Evolutionary conservation across 1,284 basidiomycete genomes (phyloP), one percentile per base, ranked within the genome.

Genomic region (Vanrija pseudolonga): DNA sequence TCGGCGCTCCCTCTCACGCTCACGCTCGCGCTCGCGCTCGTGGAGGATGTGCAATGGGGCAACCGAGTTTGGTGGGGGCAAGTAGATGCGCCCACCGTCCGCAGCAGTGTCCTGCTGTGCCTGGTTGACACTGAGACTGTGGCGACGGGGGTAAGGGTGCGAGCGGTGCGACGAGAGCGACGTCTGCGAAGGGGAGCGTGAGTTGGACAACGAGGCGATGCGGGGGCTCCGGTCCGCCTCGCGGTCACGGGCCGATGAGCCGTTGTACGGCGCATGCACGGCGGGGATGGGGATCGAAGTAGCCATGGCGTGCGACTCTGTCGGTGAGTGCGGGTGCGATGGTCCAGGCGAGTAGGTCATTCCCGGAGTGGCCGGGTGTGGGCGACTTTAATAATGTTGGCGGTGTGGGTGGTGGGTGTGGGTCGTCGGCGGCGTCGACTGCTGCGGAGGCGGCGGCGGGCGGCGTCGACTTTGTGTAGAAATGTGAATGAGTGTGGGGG

Each of bases 61-160:
- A 5, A 45, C 48, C 23, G 50, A 53, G 46, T 58, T 58, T n/a
- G 59, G 59, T 17, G 59, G 59, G 3, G 59, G 59, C 4, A 61
- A 48, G 44, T 47, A 47, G 40, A 46, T 52, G 23, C 51, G 44
- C 5, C 32, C 32, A 3, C 32, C 32, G 14, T 32, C 32, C 4
- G 44, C 28, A 12, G 44, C 28, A 5, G 28, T 18, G 17, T 47
- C 45, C 17, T 53, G 38, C 17, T 42, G 46, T 14, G 52, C 36
- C 40, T 48, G 47, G 28, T 38, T 20, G 45, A 32, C 32, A 32
- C 44, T 40, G 37, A 46, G 43, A 20, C 46, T 57, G 41, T 42
- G 46, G 19, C 50, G 46, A 26, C 50, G 53, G 2, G 53, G 53
- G 37, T 59, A 55, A 3, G 57, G 53, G 23, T 55, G 57, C 7